phyloP scores from a whole-genome alignment of 164 flowering plant species.

The Chimonanthus salicifolius region DNA sequence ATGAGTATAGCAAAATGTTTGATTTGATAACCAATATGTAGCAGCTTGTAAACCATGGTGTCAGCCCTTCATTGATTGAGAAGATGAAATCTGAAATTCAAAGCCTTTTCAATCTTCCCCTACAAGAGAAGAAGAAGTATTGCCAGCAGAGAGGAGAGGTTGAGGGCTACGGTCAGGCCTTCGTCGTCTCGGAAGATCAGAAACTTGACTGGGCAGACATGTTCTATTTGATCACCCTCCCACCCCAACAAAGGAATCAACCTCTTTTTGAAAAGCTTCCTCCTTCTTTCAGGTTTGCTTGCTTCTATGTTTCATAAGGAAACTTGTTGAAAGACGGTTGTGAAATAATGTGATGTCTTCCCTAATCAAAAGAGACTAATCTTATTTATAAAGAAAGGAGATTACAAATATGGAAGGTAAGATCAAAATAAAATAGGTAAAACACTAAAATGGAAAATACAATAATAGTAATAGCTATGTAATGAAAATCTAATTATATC shows the following conservation, averaged over 20 bases:
- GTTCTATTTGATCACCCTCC: conserved; percentile 23
- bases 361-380: no score
- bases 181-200: no score
- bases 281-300: conserved; percentile 32
- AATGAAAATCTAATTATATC: no score
- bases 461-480: no score
- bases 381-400: no score
- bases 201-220: conserved; percentile 26
- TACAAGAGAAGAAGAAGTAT: conserved; percentile 8
- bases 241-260: conserved; percentile 20
- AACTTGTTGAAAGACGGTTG: no score
- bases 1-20: neutral
- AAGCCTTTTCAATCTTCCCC: no score
- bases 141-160: conserved; percentile 27
- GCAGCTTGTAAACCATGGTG: conserved; percentile 46
- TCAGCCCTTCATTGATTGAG: conserved; percentile 22
- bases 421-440: no score
- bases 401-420: no score
- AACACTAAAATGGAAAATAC: no score
- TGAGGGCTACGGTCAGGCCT: conserved; percentile 55
- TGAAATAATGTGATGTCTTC: no score
- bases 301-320: no score
- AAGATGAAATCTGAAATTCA: conserved; percentile 30
- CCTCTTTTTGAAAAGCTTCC: conserved; percentile 33
- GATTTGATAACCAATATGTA: neutral